Evolutionary conservation across 306 rosid species (phyloP).

Genomic region (Quercus parvula): DNA sequence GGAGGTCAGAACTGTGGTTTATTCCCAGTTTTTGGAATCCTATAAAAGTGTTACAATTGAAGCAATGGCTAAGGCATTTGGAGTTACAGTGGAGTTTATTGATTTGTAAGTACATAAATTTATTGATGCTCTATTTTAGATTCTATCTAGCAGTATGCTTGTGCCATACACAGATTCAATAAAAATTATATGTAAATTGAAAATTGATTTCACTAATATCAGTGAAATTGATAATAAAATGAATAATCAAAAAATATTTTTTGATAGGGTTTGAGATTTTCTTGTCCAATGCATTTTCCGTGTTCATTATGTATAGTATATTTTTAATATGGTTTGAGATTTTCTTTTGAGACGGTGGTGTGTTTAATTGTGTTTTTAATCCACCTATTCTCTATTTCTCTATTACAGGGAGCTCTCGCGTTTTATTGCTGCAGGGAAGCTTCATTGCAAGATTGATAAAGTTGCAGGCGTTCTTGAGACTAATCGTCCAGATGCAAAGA

Average conservation of each 20-base stretch:
- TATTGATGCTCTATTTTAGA: not conserved
- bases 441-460: slow-evolving; percentile 95
- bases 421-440: slow-evolving; percentile 94
- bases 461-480: slow-evolving; percentile 96
- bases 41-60: slow-evolving; percentile 95
- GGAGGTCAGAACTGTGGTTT: slow-evolving; percentile 84
- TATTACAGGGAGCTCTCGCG: slow-evolving; percentile 93
- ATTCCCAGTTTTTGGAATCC: slow-evolving; percentile 94
- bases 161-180: too few species aligned
- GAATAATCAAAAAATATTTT: not conserved
- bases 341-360: not conserved
- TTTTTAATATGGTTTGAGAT: not conserved
- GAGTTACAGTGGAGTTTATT: slow-evolving; percentile 89
- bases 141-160: not conserved
- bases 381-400: slow-evolving; percentile 5
- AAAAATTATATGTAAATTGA: too few species aligned
- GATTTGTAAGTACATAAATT: slow-evolving; percentile 63
- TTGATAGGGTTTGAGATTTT: not conserved
- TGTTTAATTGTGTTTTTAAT: not conserved
- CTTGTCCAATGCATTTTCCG: not conserved
- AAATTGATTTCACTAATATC: too few species aligned
- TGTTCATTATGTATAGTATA: not conserved
- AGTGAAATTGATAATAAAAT: too few species aligned
- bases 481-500: slow-evolving; percentile 92
- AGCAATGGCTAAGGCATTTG: slow-evolving; percentile 98